phyloP scores from a whole-genome alignment of 805 yeast genomes.

The Cyberlindnera xylosilytica region DNA sequence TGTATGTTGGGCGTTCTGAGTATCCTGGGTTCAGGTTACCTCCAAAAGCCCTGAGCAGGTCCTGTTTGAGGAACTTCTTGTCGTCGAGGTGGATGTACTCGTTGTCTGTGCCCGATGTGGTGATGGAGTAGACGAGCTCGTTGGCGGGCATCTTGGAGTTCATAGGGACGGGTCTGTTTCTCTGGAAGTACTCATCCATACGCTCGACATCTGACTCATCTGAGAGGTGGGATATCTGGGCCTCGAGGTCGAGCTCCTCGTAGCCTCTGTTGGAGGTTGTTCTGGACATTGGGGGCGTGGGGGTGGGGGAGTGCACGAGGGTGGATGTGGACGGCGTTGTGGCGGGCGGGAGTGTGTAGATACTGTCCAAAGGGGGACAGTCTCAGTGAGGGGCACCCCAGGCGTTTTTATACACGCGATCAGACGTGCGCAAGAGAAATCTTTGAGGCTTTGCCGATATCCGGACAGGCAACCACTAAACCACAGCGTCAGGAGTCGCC shows the following conservation, averaged over 20 bases:
- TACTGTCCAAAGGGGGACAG: no score
- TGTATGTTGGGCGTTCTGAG: conserved; percentile 44
- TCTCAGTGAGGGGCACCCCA: no score
- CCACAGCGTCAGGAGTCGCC: no score
- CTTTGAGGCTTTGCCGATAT: no score
- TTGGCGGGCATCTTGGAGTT: conserved; percentile 11
- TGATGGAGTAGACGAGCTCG: conserved; percentile 20
- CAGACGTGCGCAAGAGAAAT: no score
- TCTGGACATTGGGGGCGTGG: conserved; percentile 8
- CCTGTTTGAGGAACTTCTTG: conserved; percentile 37
- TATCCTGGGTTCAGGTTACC: conserved; percentile 68
- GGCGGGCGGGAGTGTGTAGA: no score
- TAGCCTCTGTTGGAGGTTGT: conserved; percentile 10
- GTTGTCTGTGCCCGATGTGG: conserved; percentile 26
- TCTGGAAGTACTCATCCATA: conserved; percentile 12
- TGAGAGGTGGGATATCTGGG: conserved; percentile 19
- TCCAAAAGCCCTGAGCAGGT: conserved; percentile 59
- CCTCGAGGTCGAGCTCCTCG: conserved; percentile 18
- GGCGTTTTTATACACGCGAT: no score
- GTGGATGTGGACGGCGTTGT: no score
- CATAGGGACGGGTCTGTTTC: conserved; percentile 11
- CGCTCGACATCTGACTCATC: conserved; percentile 15
- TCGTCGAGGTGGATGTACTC: conserved; percentile 26
- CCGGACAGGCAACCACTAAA: background rate
- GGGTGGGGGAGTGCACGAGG: background rate